Percentiles rank a stretch among this genome's conserved stretches.
These are phyloP conservation scores for Pseudocohnilembus persalinus DNA, from an alignment of 169 alveolate genomes.

Conservation along the genomic window DNA sequence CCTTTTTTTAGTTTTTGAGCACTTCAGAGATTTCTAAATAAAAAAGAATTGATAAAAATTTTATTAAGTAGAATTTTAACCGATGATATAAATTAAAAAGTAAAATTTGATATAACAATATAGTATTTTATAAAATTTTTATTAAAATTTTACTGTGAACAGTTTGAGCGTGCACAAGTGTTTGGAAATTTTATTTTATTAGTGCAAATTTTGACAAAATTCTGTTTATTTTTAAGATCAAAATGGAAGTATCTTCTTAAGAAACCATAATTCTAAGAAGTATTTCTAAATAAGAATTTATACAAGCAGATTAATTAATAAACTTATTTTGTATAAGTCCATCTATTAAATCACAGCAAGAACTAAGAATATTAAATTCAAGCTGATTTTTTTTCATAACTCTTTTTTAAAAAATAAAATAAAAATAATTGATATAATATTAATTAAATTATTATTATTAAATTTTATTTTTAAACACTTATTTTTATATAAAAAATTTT, in stretches of 20 bases:
- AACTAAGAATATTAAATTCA: neutral
- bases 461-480: too few relatives aligned
- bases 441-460: neutral
- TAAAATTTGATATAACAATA: too few relatives aligned
- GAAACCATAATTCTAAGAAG: slow-evolving; percentile 9
- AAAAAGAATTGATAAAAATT: too few relatives aligned
- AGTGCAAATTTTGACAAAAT: neutral
- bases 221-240: neutral
- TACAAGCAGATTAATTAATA: neutral
- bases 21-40: neutral
- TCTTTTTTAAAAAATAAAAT: neutral
- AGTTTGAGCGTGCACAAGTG: neutral
- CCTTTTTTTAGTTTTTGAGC: too few relatives aligned
- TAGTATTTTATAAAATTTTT: too few relatives aligned
- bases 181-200: too few relatives aligned
- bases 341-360: slow-evolving; percentile 20
- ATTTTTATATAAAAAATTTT: too few relatives aligned
- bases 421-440: neutral
- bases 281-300: neutral
- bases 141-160: neutral
- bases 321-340: slow-evolving; percentile 13
- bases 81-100: too few relatives aligned
- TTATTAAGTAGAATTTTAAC: neutral
- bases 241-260: neutral
- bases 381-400: slow-evolving; percentile 15